phyloP scores from a whole-genome alignment of 1,284 basidiomycete species.

The Ustilago curta region DNA sequence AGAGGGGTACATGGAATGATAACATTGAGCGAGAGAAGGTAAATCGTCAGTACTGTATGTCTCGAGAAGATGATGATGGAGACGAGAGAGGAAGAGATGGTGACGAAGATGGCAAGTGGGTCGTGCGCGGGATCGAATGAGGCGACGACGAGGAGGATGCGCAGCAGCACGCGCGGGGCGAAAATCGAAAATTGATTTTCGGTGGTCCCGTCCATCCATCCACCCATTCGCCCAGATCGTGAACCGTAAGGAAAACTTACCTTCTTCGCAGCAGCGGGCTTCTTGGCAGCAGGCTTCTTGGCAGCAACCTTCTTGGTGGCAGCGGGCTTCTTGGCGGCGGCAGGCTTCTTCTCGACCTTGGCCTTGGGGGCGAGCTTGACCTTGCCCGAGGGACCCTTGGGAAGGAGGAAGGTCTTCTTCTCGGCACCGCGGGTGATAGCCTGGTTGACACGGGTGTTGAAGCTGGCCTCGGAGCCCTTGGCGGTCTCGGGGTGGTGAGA shows the following conservation, averaged over 20 bases:
- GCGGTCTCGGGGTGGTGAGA: constrained; percentile 56
- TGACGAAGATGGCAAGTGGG: constrained; percentile 8
- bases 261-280: constrained; percentile 62
- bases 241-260: constrained; percentile 32
- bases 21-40: not conserved
- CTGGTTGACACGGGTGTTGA: constrained; percentile 82
- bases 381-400: constrained; percentile 83
- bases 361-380: constrained; percentile 79
- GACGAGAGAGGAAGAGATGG: constrained; percentile 3
- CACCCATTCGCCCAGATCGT: constrained; percentile 8
- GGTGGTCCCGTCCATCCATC: constrained; percentile 16
- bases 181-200: constrained; percentile 24
- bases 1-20: not conserved
- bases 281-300: constrained; percentile 60
- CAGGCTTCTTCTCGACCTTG: constrained; percentile 72
- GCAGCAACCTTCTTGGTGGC: constrained; percentile 72
- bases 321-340: constrained; percentile 70
- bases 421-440: constrained; percentile 84
- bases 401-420: constrained; percentile 82
- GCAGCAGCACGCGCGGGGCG: constrained; percentile 29
- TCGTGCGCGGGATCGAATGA: constrained; percentile 5
- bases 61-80: not conserved
- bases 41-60: not conserved
- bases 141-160: not conserved
- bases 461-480: constrained; percentile 73